Evolutionary conservation across 2,329 filamentous ascomycete genomes (phyloP).

Genomic region (Aureobasidium pullulans): DNA sequence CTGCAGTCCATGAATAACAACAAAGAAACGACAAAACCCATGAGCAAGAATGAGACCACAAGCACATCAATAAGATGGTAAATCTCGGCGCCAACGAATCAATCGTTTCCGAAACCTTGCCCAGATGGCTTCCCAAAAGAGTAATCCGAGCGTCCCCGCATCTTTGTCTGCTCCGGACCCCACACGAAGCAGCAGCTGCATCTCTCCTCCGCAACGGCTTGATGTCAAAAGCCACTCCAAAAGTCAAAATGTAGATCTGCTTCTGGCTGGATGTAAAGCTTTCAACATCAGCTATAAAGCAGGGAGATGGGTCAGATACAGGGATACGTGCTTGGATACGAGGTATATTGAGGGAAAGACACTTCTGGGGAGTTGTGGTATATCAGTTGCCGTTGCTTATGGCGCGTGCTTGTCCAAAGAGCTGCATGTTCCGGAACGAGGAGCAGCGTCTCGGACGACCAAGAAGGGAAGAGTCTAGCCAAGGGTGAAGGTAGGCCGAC

Average conservation of each 20-base stretch:
- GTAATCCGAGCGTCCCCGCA: conserved; percentile 1
- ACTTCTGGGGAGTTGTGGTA: background rate
- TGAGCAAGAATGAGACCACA: background rate
- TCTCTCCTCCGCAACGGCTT: background rate
- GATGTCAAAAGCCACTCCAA: background rate
- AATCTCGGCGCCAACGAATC: background rate
- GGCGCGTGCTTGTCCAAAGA: background rate
- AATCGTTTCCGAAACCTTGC: background rate
- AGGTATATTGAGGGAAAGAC: no score
- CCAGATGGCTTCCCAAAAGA: background rate
- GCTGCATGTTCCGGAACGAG: background rate
- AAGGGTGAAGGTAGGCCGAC: background rate
- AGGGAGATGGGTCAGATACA: no score
- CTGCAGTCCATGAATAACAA: no score
- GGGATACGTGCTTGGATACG: no score
- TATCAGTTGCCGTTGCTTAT: background rate
- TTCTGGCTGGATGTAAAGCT: background rate
- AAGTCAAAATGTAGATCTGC: background rate
- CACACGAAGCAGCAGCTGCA: background rate
- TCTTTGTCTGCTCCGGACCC: background rate
- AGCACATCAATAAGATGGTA: background rate
- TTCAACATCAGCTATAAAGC: no score
- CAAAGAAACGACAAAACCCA: background rate
- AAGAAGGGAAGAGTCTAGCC: background rate
- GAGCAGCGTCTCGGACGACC: conserved; percentile 6